A percentile compares a stretch with the other conserved stretches of the same genome.
Conservation (phyloP, 1,284 basidiomycete species). For the Flammula alnicola region DNA sequence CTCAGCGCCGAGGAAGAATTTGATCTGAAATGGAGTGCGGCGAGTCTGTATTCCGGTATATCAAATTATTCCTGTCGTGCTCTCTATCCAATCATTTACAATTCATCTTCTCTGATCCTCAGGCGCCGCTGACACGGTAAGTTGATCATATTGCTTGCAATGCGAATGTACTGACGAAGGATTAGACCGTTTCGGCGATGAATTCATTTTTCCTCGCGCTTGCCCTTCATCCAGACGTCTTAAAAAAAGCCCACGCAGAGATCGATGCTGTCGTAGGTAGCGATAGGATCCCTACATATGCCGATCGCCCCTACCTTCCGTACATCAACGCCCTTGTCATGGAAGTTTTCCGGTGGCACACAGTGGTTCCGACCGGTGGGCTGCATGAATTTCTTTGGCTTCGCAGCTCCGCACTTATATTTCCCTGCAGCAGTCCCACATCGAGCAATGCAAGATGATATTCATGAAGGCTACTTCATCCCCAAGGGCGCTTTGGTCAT, state of each 20-base stretch:
- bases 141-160: conserved; percentile 19
- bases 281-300: conserved; percentile 63
- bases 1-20: conserved; percentile 54
- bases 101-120: conserved; percentile 8
- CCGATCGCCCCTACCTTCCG: conserved; percentile 61
- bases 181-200: conserved; percentile 53
- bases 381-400: conserved; percentile 1
- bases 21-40: conserved; percentile 63
- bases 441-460: conserved; percentile 55
- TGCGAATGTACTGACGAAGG: conserved; percentile 3
- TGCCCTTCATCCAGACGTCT: conserved; percentile 53
- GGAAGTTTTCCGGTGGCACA: conserved; percentile 69
- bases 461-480: conserved; percentile 55
- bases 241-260: conserved; percentile 61
- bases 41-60: conserved; percentile 62
- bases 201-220: conserved; percentile 60
- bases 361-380: conserved; percentile 54
- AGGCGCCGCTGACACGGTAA: conserved; percentile 58
- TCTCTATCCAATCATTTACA: background rate
- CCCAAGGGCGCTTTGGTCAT: conserved; percentile 56
- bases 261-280: conserved; percentile 64
- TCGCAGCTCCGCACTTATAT: background rate
- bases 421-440: conserved; percentile 50
- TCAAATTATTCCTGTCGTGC: too few species aligned
- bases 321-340: conserved; percentile 64